Conservation (phyloP, 192 early-diverging fungal species). For the Podila horticola region DNA sequence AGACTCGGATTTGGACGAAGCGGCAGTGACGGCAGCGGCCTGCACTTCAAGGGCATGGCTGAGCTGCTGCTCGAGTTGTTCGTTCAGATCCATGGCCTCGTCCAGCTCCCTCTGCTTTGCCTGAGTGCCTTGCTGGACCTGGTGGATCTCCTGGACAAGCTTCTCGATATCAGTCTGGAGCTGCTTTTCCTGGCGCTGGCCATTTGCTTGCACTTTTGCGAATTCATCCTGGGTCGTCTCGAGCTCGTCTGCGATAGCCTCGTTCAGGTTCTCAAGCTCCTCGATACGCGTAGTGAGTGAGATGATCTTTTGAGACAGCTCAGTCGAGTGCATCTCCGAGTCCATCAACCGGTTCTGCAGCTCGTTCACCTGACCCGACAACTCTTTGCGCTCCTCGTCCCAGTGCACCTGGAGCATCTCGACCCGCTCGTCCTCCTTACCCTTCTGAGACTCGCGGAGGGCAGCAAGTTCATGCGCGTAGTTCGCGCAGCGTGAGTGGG, state of each 20-base stretch:
- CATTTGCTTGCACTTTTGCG: conserved; percentile 8
- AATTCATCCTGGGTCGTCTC: conserved; percentile 26
- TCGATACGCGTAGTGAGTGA: conserved; percentile 30
- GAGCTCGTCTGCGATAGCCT: conserved; percentile 25
- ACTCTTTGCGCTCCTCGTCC: conserved; percentile 37
- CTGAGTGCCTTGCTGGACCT: conserved; percentile 22
- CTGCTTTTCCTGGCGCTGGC: conserved; percentile 11
- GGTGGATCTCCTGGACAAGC: conserved; percentile 39
- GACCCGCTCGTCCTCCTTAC: conserved; percentile 36
- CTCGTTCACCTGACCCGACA: conserved; percentile 7
- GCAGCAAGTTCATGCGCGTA: background rate
- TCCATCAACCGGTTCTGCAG: conserved; percentile 27
- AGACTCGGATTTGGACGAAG: background rate
- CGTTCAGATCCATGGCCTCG: conserved; percentile 28
- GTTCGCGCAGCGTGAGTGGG: conserved; percentile 25
- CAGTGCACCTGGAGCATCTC: conserved; percentile 27
- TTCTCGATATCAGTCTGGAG: conserved; percentile 45
- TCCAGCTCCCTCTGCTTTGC: conserved; percentile 28
- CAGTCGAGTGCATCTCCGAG: conserved; percentile 37
- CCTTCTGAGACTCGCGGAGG: conserved; percentile 6
- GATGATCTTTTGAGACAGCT: conserved; percentile 46
- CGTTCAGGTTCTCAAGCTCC: conserved; percentile 33
- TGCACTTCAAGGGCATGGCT: conserved; percentile 26
- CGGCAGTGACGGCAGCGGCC: conserved; percentile 13
- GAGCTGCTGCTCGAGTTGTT: conserved; percentile 41